A percentile compares a stretch with the other conserved stretches of the same genome.
Evolutionary conservation across 306 rosid species (phyloP).

Genomic region (Senna tora): DNA sequence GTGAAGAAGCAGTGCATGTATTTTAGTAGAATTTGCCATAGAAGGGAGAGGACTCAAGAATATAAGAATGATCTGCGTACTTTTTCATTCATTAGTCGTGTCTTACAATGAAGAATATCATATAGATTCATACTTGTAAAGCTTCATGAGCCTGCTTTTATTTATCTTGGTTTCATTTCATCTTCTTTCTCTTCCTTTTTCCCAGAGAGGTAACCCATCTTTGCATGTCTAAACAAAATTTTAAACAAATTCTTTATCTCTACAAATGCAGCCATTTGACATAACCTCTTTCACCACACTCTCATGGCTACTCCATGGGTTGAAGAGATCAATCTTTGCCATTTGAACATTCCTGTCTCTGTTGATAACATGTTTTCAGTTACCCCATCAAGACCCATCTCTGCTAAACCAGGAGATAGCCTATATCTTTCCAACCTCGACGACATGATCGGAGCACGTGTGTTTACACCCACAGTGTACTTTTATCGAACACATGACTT

Average conservation of each 20-base stretch:
- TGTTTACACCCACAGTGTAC: slow-evolving; percentile 84
- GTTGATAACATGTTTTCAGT: slow-evolving; percentile 45
- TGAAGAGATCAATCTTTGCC: slow-evolving; percentile 77
- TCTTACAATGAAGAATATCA: slow-evolving; percentile 28
- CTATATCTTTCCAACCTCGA: slow-evolving; percentile 88
- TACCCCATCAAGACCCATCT: slow-evolving; percentile 61
- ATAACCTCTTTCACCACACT: slow-evolving; percentile 34
- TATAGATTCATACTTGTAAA: slow-evolving; percentile 38
- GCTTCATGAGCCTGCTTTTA: slow-evolving; percentile 41
- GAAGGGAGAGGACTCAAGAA: background rate
- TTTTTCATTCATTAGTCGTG: slow-evolving; percentile 35
- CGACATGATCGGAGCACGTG: slow-evolving; percentile 75
- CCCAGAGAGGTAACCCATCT: slow-evolving; percentile 34
- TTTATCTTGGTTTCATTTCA: slow-evolving; percentile 60
- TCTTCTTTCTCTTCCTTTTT: slow-evolving; percentile 45
- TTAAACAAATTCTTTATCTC: no score
- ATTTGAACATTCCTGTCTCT: slow-evolving; percentile 53
- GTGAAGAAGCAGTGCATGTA: background rate
- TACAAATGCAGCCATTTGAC: slow-evolving; percentile 61
- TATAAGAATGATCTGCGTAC: background rate
- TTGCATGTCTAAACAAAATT: slow-evolving; percentile 58
- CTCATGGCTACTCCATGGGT: slow-evolving; percentile 80
- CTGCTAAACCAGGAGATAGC: slow-evolving; percentile 39
- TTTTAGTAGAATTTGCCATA: background rate
- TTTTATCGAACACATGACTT: slow-evolving; percentile 47